These are phyloP conservation scores for Beauveria sp. DNA, from an alignment of 2,329 filamentous ascomycete genomes.

Conservation along the genomic window DNA sequence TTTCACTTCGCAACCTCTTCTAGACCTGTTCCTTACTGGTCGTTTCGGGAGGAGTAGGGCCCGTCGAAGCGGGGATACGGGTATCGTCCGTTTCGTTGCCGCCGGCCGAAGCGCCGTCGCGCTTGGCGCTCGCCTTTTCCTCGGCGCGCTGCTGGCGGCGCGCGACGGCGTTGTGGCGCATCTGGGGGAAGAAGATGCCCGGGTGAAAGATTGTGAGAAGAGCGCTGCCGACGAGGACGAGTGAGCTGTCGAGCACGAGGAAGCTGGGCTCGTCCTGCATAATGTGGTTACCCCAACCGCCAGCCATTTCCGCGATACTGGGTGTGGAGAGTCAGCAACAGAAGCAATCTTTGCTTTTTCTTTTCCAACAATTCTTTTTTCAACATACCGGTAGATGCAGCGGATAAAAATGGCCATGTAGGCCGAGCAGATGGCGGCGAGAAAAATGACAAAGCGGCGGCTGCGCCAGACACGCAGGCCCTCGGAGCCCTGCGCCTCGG, in stretches of 20 bases:
- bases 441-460: constrained; percentile 35
- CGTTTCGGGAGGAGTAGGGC: constrained; percentile 15
- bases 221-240: constrained; percentile 42
- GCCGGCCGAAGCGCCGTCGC: not conserved
- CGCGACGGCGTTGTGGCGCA: constrained; percentile 23
- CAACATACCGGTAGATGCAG: constrained; percentile 46
- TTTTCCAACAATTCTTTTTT: not conserved
- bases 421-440: constrained; percentile 35
- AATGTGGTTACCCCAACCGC: constrained; percentile 55
- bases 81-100: constrained; percentile 14
- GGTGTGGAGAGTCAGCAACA: too few relatives aligned
- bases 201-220: constrained; percentile 48
- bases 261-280: constrained; percentile 57
- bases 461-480: constrained; percentile 35
- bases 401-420: constrained; percentile 40
- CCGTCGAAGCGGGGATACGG: constrained; percentile 3
- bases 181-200: constrained; percentile 47
- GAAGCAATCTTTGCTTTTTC: too few relatives aligned
- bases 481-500: constrained; percentile 23
- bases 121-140: constrained; percentile 7
- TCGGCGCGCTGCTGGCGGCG: constrained; percentile 2
- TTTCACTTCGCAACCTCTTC: not conserved
- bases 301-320: constrained; percentile 56
- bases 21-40: constrained; percentile 20
- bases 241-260: constrained; percentile 46